These are phyloP conservation scores for Lachnellula occidentalis DNA, from an alignment of 2,329 filamentous ascomycete species.

Conservation along the genomic window DNA sequence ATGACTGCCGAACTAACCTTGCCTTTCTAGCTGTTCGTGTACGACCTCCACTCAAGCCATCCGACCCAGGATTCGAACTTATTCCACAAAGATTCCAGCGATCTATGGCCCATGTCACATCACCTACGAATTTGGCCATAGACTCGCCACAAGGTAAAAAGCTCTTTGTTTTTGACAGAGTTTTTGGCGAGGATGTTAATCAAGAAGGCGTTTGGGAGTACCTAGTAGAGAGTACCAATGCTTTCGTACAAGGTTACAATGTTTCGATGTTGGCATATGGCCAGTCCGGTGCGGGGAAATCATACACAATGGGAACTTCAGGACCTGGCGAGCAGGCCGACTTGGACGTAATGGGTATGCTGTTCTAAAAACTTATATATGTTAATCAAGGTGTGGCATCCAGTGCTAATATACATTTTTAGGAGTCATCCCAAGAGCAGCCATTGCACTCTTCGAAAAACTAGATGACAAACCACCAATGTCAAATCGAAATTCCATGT, in stretches of 20 bases:
- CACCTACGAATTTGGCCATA: constrained; percentile 77
- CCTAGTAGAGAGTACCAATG: constrained; percentile 78
- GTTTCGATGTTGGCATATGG: constrained; percentile 95
- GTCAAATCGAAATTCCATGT: constrained; percentile 61
- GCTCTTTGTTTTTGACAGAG: constrained; percentile 92
- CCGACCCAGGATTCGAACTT: constrained; percentile 88
- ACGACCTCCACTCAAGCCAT: constrained; percentile 74
- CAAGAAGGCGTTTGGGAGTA: constrained; percentile 96
- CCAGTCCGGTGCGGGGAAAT: constrained; percentile 96
- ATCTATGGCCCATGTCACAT: constrained; percentile 85
- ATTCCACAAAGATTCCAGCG: constrained; percentile 94
- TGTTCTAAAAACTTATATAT: constrained; percentile 9
- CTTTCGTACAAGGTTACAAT: constrained; percentile 96
- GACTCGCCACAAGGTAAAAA: constrained; percentile 91
- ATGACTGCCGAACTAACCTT: constrained; percentile 4
- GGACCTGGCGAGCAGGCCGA: constrained; percentile 73
- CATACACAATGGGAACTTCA: constrained; percentile 97
- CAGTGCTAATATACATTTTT: not conserved
- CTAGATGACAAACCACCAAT: constrained; percentile 51
- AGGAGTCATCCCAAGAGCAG: constrained; percentile 96
- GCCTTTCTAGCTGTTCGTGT: constrained; percentile 72
- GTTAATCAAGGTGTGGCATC: not conserved
- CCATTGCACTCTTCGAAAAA: constrained; percentile 79
- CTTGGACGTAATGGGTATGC: constrained; percentile 69
- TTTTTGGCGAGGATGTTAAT: constrained; percentile 76